Base-by-base conservation (phyloP, 2,329 filamentous ascomycete genomes). In the Diaporthe velutina region DNA sequence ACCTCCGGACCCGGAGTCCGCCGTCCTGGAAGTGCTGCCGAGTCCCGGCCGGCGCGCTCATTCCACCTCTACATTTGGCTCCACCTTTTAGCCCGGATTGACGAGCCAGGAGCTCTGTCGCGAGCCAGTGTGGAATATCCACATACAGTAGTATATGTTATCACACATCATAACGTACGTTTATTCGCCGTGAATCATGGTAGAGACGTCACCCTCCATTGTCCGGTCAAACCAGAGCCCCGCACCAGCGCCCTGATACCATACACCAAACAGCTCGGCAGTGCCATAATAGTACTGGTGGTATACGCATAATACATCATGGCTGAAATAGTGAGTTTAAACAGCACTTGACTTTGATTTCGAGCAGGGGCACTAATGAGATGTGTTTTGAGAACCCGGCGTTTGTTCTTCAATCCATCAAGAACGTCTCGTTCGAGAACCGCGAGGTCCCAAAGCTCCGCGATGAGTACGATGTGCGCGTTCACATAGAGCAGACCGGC, bases 401-500 rank as follows among this genome's bases (percentile, higher is more conserved):
- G 10, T 88, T 88, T 75, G 87, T 88, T 54, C 83, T 89, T 17
- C 83, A 83, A 54, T 83, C 84, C 7, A 78, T 88, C 68, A 83
- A 86, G 76, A 81, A 86, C 40, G 84, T 87, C 67, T 80, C 80
- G 12, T 85, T 89, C 64, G 85, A 88, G 77, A 80, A 87, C 74
- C 83, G 85, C 0, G 79, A 83, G 0, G 80, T 84, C 8, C 86
- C 86, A 1, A 77, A 77, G 10, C 82, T 88, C 15, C 78, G 79
- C 40, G 82, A 86, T 72, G 80, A 82, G 57, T 76, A 83, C 66
- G 85, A 88, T 73, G 85, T 88, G 0, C 81, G 84, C 19, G 82
- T 88, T 0, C 84, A 85, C 40, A 81, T 88, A 57, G 81, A 84
- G 66, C 84, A 86, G 76, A 88, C 85, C 2, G 83, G 87, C 38